Evolutionary conservation across 805 yeast species (phyloP).

Genomic region (Blastobotrys terrestris): DNA sequence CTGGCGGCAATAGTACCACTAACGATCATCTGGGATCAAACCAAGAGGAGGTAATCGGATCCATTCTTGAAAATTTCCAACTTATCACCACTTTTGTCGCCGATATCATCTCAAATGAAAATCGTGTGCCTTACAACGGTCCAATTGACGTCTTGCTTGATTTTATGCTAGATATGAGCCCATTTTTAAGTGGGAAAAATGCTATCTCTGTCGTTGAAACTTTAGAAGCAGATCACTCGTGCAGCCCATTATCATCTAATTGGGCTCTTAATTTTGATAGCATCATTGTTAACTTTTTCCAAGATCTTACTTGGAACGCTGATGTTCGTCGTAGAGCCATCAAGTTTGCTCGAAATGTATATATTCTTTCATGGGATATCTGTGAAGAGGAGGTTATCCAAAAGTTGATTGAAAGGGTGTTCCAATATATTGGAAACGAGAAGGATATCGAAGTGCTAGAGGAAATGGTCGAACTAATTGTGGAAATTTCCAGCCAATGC

Average conservation of each 20-base stretch:
- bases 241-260: conserved; percentile 45
- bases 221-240: conserved; percentile 44
- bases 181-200: conserved; percentile 33
- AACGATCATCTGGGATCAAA: background rate
- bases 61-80: conserved; percentile 27
- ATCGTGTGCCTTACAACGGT: conserved; percentile 31
- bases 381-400: conserved; percentile 32
- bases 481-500: conserved; percentile 22
- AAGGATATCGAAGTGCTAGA: conserved; percentile 31
- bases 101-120: conserved; percentile 32
- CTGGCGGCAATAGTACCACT: background rate
- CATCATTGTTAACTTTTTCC: conserved; percentile 42
- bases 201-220: conserved; percentile 42
- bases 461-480: conserved; percentile 23
- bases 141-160: conserved; percentile 39
- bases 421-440: conserved; percentile 29
- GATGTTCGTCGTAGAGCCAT: conserved; percentile 21
- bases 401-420: conserved; percentile 30
- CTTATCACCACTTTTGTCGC: conserved; percentile 15
- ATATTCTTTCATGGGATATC: conserved; percentile 32
- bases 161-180: conserved; percentile 37
- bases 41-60: conserved; percentile 8
- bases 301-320: conserved; percentile 21
- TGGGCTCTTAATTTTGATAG: conserved; percentile 47
- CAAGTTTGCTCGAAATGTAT: conserved; percentile 33